phyloP scores from a whole-genome alignment of 768 basidiomycete genomes.

The Sporobolomyces pararoseus region DNA sequence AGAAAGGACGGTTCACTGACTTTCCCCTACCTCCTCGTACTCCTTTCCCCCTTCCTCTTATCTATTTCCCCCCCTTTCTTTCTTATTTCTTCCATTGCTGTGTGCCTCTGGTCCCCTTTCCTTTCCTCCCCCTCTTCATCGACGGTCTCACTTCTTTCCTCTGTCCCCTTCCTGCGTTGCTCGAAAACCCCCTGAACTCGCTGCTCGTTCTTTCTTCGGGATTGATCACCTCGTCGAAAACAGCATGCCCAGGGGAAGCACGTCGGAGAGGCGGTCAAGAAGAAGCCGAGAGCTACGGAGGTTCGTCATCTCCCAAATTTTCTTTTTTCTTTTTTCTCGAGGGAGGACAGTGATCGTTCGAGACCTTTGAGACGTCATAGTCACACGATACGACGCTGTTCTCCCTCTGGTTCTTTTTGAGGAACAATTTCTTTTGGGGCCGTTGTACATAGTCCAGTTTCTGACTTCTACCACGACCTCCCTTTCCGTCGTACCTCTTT shows the following conservation, averaged over 20 bases:
- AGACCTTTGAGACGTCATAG: slow-evolving; percentile 14
- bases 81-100: slow-evolving; percentile 16
- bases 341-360: background rate
- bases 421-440: background rate
- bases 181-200: slow-evolving; percentile 5
- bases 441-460: background rate
- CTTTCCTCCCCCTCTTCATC: slow-evolving; percentile 43
- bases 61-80: slow-evolving; percentile 36
- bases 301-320: slow-evolving; percentile 37
- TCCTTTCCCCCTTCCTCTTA: slow-evolving; percentile 36
- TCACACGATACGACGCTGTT: background rate
- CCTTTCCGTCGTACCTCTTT: background rate
- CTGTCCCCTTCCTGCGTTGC: slow-evolving; percentile 22
- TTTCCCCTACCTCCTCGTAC: slow-evolving; percentile 44
- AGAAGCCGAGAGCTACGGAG: slow-evolving; percentile 47
- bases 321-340: background rate
- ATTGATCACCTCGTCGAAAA: slow-evolving; percentile 32
- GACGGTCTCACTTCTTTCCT: slow-evolving; percentile 14
- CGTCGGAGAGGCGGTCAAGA: slow-evolving; percentile 44
- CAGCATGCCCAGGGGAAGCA: slow-evolving; percentile 43
- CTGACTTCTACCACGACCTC: background rate
- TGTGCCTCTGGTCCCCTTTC: background rate
- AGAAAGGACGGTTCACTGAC: slow-evolving; percentile 9
- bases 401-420: background rate
- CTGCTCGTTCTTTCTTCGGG: slow-evolving; percentile 12